A percentile compares a stretch with the other conserved stretches of the same genome.
Conservation (phyloP, 2,329 filamentous ascomycete genomes). For the Microsporum ferrugineum region DNA sequence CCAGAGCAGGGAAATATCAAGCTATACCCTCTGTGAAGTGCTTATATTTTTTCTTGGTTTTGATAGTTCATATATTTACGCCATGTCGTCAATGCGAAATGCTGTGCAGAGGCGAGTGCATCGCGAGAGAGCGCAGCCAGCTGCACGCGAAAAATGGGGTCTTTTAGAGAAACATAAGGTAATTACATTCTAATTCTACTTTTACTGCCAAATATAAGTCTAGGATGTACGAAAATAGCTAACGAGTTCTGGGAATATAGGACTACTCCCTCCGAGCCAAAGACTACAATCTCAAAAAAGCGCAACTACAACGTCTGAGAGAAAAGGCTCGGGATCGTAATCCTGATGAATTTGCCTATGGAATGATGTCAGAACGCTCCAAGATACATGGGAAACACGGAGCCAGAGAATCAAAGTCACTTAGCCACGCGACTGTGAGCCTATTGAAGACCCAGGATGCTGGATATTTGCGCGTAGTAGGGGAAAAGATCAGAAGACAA, state of each 20-base stretch:
- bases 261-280: constrained; percentile 55
- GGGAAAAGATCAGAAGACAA: constrained; percentile 45
- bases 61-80: neutral
- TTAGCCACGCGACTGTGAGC: constrained; percentile 49
- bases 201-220: neutral
- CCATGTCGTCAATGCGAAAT: constrained; percentile 49
- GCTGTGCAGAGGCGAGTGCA: constrained; percentile 71
- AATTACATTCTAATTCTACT: constrained; percentile 1
- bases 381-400: constrained; percentile 34
- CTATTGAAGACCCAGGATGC: constrained; percentile 55
- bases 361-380: constrained; percentile 46
- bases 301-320: constrained; percentile 47
- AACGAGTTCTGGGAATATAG: constrained; percentile 20
- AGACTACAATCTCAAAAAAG: constrained; percentile 53
- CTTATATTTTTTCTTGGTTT: neutral
- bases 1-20: neutral
- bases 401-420: constrained; percentile 36
- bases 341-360: constrained; percentile 56
- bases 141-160: constrained; percentile 73
- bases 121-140: constrained; percentile 76
- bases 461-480: constrained; percentile 48
- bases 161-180: constrained; percentile 93
- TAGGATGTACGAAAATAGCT: neutral
- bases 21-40: neutral
- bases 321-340: constrained; percentile 51